Conservation (phyloP, 1,284 basidiomycete species). For the Fomitopsis schrenkii region DNA sequence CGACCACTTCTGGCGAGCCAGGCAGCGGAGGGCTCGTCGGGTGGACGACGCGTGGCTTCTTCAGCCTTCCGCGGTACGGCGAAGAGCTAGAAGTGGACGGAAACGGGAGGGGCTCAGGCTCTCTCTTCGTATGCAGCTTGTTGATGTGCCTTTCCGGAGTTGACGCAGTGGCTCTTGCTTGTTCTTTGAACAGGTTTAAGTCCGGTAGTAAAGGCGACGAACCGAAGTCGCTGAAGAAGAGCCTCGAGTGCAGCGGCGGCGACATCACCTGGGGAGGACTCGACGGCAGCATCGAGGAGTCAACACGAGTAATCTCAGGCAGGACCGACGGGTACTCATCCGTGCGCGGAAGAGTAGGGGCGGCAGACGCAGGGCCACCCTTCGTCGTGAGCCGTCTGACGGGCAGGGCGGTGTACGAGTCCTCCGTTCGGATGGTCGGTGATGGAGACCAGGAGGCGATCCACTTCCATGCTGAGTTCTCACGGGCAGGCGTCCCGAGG, state of each 20-base stretch:
- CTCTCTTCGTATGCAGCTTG: constrained; percentile 19
- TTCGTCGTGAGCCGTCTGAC: constrained; percentile 19
- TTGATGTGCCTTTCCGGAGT: constrained; percentile 7
- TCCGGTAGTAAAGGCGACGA: constrained; percentile 12
- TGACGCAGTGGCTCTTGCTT: neutral
- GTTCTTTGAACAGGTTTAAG: constrained; percentile 4
- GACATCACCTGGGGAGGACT: constrained; percentile 31
- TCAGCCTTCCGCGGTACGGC: constrained; percentile 20
- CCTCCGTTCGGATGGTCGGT: constrained; percentile 13
- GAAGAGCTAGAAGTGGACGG: constrained; percentile 17
- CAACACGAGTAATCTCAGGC: constrained; percentile 12
- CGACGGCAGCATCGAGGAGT: constrained; percentile 27
- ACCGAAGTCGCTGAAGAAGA: constrained; percentile 28
- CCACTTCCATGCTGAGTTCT: constrained; percentile 13
- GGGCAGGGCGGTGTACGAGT: constrained; percentile 29
- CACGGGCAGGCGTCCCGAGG: constrained; percentile 5
- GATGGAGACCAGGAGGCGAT: constrained; percentile 21
- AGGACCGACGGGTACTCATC: neutral
- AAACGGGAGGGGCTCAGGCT: constrained; percentile 23
- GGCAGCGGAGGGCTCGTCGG: neutral
- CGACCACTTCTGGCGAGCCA: neutral
- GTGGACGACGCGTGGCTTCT: constrained; percentile 13
- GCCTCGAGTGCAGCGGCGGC: constrained; percentile 29
- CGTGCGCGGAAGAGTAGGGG: neutral
- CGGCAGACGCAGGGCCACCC: constrained; percentile 6